phyloP scores from a whole-genome alignment of 2,329 filamentous ascomycete species.

The Pseudogymnoascus verrucosus region DNA sequence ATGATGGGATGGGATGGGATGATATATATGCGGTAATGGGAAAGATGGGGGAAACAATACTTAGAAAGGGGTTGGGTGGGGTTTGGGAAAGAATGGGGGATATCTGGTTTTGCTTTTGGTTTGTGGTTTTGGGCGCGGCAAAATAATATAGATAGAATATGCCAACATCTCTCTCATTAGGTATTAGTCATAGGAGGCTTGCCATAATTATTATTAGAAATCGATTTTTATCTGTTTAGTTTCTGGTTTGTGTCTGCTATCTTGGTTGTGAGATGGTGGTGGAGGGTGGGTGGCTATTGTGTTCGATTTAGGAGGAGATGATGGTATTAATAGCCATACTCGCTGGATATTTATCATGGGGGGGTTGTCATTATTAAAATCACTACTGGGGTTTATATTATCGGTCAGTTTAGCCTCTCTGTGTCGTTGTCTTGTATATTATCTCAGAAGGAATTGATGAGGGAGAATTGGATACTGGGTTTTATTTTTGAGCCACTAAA shows the following conservation, averaged over 20 bases:
- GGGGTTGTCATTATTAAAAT: no score
- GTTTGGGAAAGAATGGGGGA: neutral
- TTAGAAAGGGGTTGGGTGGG: neutral
- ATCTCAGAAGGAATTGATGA: no score
- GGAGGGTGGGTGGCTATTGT: neutral
- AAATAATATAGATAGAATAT: conserved; percentile 4
- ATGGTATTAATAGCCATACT: neutral
- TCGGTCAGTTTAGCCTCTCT: no score
- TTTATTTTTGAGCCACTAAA: neutral
- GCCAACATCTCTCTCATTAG: neutral
- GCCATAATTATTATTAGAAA: neutral
- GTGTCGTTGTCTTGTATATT: no score
- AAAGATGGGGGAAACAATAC: neutral
- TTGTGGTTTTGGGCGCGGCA: neutral
- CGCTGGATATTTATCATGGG: neutral
- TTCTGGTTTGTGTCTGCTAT: neutral
- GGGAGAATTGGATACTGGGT: no score
- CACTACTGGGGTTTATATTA: neutral
- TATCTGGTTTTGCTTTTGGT: neutral
- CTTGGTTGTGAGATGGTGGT: neutral
- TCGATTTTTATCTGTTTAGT: neutral
- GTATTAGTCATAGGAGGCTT: neutral
- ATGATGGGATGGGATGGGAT: neutral
- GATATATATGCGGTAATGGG: neutral
- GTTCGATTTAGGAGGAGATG: neutral